These are phyloP conservation scores for Podospora sp. DNA, from an alignment of 495 filamentous ascomycete genomes.

Conservation along the genomic window DNA sequence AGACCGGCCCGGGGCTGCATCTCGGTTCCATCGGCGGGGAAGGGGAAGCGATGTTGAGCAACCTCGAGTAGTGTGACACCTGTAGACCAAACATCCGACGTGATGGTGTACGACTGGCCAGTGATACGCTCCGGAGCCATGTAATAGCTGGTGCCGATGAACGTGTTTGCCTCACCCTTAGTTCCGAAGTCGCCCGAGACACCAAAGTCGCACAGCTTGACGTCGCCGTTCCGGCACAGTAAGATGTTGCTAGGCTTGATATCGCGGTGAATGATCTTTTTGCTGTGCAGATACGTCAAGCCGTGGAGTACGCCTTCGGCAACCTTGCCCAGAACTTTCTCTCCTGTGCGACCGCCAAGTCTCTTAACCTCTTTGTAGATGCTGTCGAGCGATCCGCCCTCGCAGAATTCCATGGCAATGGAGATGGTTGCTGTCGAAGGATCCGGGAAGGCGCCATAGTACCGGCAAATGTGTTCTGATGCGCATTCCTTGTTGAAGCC, in stretches of 20 bases:
- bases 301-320: constrained; percentile 94
- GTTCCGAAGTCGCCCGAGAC: constrained; percentile 97
- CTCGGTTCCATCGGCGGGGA: constrained; percentile 94
- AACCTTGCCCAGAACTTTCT: constrained; percentile 98
- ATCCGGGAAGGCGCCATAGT: constrained; percentile 96
- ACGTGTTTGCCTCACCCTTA: constrained; percentile 97
- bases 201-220: constrained; percentile 98
- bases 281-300: constrained; percentile 91
- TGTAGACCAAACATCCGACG: constrained; percentile 95
- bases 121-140: constrained; percentile 99
- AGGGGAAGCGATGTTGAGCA: constrained; percentile 96
- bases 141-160: constrained; percentile 98
- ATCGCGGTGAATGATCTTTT: constrained; percentile 97
- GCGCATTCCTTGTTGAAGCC: constrained; percentile 97
- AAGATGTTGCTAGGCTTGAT: constrained; percentile 99
- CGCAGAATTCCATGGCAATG: constrained; percentile 99
- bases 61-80: constrained; percentile 97
- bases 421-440: constrained; percentile 91
- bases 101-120: constrained; percentile 96
- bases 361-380: constrained; percentile 97
- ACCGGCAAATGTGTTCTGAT: constrained; percentile 91
- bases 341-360: constrained; percentile 89
- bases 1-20: constrained; percentile 81
- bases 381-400: constrained; percentile 91
- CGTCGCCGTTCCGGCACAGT: constrained; percentile 86